Evolutionary conservation across 2,329 filamentous ascomycete genomes (phyloP).

Genomic region (Aspergillus ochraceus): DNA sequence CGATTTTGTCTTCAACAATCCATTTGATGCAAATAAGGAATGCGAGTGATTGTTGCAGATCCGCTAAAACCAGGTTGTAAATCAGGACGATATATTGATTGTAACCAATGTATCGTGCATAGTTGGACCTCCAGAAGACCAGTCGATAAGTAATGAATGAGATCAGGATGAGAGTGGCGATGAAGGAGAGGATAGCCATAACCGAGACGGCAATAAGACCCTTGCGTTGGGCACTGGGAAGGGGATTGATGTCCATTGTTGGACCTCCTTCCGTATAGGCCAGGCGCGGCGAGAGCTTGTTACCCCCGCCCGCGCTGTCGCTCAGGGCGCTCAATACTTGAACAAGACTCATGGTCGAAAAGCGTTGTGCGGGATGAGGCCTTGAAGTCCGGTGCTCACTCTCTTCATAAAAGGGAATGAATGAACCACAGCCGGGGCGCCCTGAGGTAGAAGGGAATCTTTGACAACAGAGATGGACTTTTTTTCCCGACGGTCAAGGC

Average conservation of each 20-base stretch:
- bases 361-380: not conserved
- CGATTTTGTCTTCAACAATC: slow-evolving; percentile 46
- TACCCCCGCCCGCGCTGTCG: slow-evolving; percentile 12
- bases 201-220: slow-evolving; percentile 50
- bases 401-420: not conserved
- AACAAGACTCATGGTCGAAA: slow-evolving; percentile 18
- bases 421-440: not conserved
- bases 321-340: slow-evolving; percentile 16
- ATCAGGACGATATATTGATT: slow-evolving; percentile 58
- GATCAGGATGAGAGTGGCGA: slow-evolving; percentile 47
- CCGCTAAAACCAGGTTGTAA: slow-evolving; percentile 54
- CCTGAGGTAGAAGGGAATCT: not conserved
- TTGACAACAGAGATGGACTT: not conserved
- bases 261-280: slow-evolving; percentile 13
- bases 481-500: not conserved
- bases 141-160: slow-evolving; percentile 53
- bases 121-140: slow-evolving; percentile 51
- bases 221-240: slow-evolving; percentile 33
- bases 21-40: slow-evolving; percentile 53
- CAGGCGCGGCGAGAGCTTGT: slow-evolving; percentile 23
- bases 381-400: slow-evolving; percentile 11
- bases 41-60: slow-evolving; percentile 54
- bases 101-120: slow-evolving; percentile 52
- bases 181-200: slow-evolving; percentile 49
- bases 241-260: slow-evolving; percentile 32